Base-by-base conservation (phyloP, 2,329 filamentous ascomycete genomes). In the Colletotrichum tanaceti region DNA sequence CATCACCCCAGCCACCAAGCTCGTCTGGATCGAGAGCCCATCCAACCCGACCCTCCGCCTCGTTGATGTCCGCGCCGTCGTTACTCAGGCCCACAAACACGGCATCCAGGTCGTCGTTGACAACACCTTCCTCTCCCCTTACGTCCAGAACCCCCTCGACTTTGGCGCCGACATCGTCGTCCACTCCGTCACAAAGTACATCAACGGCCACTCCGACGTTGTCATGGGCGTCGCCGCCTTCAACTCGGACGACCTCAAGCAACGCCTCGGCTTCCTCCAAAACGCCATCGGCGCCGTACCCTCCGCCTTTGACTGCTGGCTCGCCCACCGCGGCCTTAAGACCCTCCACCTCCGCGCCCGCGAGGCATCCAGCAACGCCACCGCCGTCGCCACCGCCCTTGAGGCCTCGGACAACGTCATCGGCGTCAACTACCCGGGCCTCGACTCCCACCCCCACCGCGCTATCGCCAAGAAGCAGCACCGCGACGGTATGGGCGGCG, bases 171-270 rank as follows among this genome's bases (percentile, higher is more conserved):
- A 99, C 80, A 94, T 98, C 72, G 95, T 98, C 73, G 92, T 98
- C 50, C 95, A 98, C 86, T 94, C 91, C 63, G 96, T 99, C 64
- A 99, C 96, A 52, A 99, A 99, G 84, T 99, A 98, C 83, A 98
- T 99, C 84, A 98, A 98, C 80, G 96, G 96, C 58, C 96, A 99
- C 84, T 88, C 90, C 78, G 96, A 99, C 79, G 96, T 99, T 10
- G 90, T 98, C 75, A 99, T 99, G 96, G 96, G 96, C 73, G 92
- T 96, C 38, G 95, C 94, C 54, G 96, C 96, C 58, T 97, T 97
- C 87, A 98, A 98, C 86, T 92, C 91, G 38, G 89, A 93, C 65
- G 87, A 89, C 20, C 86, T 99, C 73, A 90, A 90, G 77, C 84
- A 90, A 71, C 90, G 93, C 49, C 88, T 99, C 24, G 85, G 89